phyloP scores from a whole-genome alignment of 805 yeast genomes.

The Myxozyma geophila region DNA sequence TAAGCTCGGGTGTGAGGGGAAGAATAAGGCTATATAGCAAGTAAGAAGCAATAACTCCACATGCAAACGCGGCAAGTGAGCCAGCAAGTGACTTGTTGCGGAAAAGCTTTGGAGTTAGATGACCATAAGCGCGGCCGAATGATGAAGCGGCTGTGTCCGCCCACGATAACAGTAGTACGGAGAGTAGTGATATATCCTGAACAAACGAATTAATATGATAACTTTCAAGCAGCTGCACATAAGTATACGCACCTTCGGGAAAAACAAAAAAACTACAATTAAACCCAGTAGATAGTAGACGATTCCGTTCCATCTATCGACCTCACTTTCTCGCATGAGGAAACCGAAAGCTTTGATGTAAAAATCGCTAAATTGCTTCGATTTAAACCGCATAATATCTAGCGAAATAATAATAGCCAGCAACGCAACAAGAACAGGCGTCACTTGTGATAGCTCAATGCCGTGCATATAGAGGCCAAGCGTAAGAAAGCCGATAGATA shows the following conservation, averaged over 20 bases:
- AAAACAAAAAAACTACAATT: conserved; percentile 66
- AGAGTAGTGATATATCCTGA: conserved; percentile 74
- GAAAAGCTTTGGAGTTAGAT: conserved; percentile 76
- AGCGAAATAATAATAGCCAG: conserved; percentile 61
- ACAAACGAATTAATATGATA: background rate
- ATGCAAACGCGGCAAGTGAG: conserved; percentile 77
- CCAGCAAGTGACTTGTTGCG: conserved; percentile 87
- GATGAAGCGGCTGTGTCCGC: conserved; percentile 98
- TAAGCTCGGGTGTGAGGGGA: conserved; percentile 49
- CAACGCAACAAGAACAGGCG: conserved; percentile 60
- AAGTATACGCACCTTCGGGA: conserved; percentile 48
- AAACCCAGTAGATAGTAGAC: conserved; percentile 86
- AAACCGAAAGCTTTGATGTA: conserved; percentile 76
- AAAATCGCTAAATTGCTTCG: conserved; percentile 62
- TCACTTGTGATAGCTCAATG: conserved; percentile 58
- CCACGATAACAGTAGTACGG: conserved; percentile 87
- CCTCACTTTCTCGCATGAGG: conserved; percentile 83
- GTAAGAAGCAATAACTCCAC: conserved; percentile 71
- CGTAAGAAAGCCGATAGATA: conserved; percentile 84
- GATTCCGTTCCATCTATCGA: conserved; percentile 75
- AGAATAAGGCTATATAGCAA: conserved; percentile 73
- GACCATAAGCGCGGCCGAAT: conserved; percentile 83
- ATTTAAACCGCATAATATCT: conserved; percentile 70
- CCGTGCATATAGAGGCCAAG: conserved; percentile 72
- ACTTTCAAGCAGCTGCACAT: background rate